Percentiles rank a stretch among this genome's conserved stretches.
These are phyloP conservation scores for Nidularia pulvinata DNA, from an alignment of 768 basidiomycete genomes.

Conservation along the genomic window DNA sequence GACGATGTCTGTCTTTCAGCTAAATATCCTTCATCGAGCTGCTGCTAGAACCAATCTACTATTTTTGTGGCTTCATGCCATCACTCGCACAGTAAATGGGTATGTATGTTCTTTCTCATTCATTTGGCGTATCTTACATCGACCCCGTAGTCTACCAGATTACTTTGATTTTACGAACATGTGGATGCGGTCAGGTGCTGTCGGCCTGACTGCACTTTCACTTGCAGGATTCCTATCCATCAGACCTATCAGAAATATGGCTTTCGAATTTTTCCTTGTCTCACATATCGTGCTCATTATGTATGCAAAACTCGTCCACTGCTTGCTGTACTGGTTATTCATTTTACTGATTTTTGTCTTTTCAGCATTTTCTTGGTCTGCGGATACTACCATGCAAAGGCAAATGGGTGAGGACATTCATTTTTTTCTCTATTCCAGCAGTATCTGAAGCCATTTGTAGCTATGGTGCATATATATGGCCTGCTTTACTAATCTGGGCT, in stretches of 20 bases:
- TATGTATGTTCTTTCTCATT: conserved; percentile 5
- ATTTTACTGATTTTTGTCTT: conserved; percentile 9
- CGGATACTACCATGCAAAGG: conserved; percentile 34
- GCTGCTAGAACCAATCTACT: conserved; percentile 37
- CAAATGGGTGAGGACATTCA: conserved; percentile 19
- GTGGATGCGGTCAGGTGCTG: conserved; percentile 31
- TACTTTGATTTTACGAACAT: conserved; percentile 29
- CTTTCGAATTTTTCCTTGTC: conserved; percentile 41
- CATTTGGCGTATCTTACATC: too few relatives aligned
- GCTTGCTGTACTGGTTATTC: too few relatives aligned
- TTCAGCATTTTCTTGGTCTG: conserved; percentile 35
- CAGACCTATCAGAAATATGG: conserved; percentile 32
- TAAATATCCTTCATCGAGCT: conserved; percentile 45
- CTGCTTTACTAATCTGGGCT: conserved; percentile 43
- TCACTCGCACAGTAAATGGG: conserved; percentile 23
- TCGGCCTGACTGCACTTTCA: conserved; percentile 28
- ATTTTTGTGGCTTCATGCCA: conserved; percentile 42
- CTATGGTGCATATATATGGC: conserved; percentile 44
- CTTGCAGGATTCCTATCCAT: conserved; percentile 33
- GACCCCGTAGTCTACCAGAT: too few relatives aligned
- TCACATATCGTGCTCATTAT: conserved; percentile 25
- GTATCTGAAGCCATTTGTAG: too few relatives aligned
- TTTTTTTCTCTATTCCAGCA: too few relatives aligned
- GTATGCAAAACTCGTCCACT: too few relatives aligned
- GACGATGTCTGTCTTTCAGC: too few relatives aligned